Evolutionary conservation across 1,284 basidiomycete genomes (phyloP).

Genomic region (Ganoderma leucocontextum): DNA sequence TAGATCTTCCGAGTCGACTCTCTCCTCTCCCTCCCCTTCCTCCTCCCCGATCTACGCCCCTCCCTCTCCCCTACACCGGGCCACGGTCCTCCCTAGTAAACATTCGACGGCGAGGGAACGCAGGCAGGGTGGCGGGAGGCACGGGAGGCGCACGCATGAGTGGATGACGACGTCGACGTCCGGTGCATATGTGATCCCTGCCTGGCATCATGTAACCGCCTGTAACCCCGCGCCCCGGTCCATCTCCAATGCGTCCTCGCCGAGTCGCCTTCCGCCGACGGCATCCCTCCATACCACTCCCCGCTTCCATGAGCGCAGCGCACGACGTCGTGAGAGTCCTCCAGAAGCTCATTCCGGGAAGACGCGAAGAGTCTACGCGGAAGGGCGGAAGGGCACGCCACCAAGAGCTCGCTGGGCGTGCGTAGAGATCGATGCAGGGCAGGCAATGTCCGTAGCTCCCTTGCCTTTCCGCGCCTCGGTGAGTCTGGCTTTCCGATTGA

Average conservation of each 20-base stretch:
- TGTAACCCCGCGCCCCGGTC: constrained; percentile 8
- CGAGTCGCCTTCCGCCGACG: constrained; percentile 1
- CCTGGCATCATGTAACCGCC: constrained; percentile 21
- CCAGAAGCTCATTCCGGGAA: constrained; percentile 3
- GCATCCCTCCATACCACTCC: not conserved
- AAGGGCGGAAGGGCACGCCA: not conserved
- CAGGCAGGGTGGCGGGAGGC: not conserved
- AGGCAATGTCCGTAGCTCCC: not conserved
- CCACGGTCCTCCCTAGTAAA: not conserved
- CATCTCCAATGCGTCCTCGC: not conserved
- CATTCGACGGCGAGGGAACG: not conserved
- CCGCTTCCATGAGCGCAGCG: constrained; percentile 3
- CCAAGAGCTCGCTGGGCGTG: not conserved
- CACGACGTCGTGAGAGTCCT: constrained; percentile 3
- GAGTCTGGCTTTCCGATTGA: not conserved
- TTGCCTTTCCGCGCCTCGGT: constrained; percentile 1
- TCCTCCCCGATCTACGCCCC: constrained; percentile 2
- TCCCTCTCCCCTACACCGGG: not conserved
- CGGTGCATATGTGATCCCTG: constrained; percentile 14
- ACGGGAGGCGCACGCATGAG: constrained; percentile 2
- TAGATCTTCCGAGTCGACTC: constrained; percentile 21
- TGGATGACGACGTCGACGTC: constrained; percentile 11
- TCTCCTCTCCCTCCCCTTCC: constrained; percentile 8
- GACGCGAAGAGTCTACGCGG: not conserved
- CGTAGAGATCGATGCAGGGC: not conserved